These are phyloP conservation scores for Saccharomycopsis selenospora DNA, from an alignment of 805 yeast species.

Conservation along the genomic window DNA sequence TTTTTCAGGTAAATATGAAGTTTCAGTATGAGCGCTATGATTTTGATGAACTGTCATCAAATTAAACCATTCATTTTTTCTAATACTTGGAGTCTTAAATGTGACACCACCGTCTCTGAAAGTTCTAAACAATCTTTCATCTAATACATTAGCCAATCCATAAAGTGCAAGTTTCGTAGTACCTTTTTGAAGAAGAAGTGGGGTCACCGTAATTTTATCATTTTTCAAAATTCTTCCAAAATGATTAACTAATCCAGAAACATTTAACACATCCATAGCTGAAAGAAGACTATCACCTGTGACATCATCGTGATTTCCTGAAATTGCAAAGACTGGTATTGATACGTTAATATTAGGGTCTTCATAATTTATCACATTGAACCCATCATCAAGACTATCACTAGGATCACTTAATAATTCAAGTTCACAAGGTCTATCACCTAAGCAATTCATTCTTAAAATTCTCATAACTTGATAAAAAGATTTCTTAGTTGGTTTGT, in stretches of 20 bases:
- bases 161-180: constrained; percentile 74
- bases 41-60: constrained; percentile 88
- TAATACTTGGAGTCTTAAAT: constrained; percentile 61
- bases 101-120: constrained; percentile 75
- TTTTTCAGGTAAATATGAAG: constrained; percentile 77
- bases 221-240: constrained; percentile 76
- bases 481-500: constrained; percentile 83
- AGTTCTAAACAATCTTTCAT: constrained; percentile 77
- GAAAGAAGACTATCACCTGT: constrained; percentile 78
- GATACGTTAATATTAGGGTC: constrained; percentile 87
- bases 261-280: constrained; percentile 79
- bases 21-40: constrained; percentile 71
- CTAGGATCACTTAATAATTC: constrained; percentile 77
- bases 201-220: constrained; percentile 66
- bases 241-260: constrained; percentile 79
- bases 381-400: constrained; percentile 52
- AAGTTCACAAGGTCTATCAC: constrained; percentile 80
- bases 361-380: constrained; percentile 74
- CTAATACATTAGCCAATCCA: constrained; percentile 84
- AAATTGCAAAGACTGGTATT: constrained; percentile 83
- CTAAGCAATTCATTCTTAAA: constrained; percentile 65
- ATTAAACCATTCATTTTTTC: constrained; percentile 69
- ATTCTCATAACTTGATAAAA: constrained; percentile 74
- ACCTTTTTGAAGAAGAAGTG: constrained; percentile 79
- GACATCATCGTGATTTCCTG: constrained; percentile 96